phyloP scores from a whole-genome alignment of 2,329 filamentous ascomycete species.

The Aspergillus neoniger region DNA sequence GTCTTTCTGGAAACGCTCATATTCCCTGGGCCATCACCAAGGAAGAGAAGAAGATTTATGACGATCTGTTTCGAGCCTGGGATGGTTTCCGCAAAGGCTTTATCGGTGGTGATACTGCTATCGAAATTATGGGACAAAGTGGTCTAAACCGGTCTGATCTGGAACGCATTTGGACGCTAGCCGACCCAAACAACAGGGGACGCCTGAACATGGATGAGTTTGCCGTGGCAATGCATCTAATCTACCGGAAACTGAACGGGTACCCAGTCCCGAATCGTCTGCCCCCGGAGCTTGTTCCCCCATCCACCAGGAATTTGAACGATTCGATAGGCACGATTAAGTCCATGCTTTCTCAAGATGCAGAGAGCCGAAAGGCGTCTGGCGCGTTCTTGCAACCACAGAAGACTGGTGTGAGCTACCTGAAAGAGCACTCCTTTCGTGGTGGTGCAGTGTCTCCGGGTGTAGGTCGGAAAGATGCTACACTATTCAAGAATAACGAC shows the following conservation, averaged over 20 bases:
- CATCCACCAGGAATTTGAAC: constrained; percentile 89
- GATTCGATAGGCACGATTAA: constrained; percentile 94
- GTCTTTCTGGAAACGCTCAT: constrained; percentile 87
- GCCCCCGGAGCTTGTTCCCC: constrained; percentile 88
- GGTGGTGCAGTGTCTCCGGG: constrained; percentile 60
- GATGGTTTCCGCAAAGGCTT: constrained; percentile 92
- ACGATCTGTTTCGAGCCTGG: constrained; percentile 93
- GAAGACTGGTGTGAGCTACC: constrained; percentile 95
- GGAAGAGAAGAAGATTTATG: constrained; percentile 96
- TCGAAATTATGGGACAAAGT: constrained; percentile 96
- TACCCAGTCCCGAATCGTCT: constrained; percentile 87
- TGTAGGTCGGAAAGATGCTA: constrained; percentile 82
- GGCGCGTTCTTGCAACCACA: constrained; percentile 90
- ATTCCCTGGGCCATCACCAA: constrained; percentile 99
- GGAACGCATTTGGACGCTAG: constrained; percentile 90
- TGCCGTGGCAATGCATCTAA: constrained; percentile 97
- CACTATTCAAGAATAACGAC: constrained; percentile 95
- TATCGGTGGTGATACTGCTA: constrained; percentile 87
- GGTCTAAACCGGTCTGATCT: constrained; percentile 87
- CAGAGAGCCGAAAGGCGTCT: constrained; percentile 82
- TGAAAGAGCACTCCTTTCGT: constrained; percentile 92
- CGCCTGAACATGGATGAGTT: constrained; percentile 96
- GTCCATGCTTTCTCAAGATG: constrained; percentile 83
- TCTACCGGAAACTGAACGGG: constrained; percentile 94
- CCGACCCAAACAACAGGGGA: constrained; percentile 91